Base-by-base conservation (phyloP, 495 filamentous ascomycete genomes). In the Annulohypoxylon nitens region DNA sequence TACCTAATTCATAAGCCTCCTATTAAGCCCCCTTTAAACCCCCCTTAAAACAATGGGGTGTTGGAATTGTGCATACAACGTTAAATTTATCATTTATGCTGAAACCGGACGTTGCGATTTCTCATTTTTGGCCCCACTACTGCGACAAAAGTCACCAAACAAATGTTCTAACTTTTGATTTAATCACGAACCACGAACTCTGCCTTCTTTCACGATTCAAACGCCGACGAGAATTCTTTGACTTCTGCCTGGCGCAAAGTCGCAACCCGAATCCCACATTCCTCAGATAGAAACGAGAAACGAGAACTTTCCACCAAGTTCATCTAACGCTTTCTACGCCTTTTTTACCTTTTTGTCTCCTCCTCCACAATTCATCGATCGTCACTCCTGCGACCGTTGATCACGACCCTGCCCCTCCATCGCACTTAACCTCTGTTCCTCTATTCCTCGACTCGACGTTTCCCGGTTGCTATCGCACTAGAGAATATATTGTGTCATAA, bases 191-290 rank as follows among this genome's bases (percentile, higher is more conserved):
- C 47, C 20, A 23, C 20, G 20, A 23, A 23, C 20, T 23, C 25
- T 54, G 14, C 43, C 37, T 47, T 45, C 54, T 45, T 62, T 62
- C 10, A 68, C 9, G 25, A 61, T 30, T 6, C 47, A 37, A 50
- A 41, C 36, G 14, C 11, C 23, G n/a, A 64, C 36, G 7, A 37
- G 4, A 61, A 57, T 41, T 25, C 23, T 26, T 36, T 39, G 59
- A 75, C 67, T 66, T 71, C 43, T 75, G 73, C 73, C 73, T 72
- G 73, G 73, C 47, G 73, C 73, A 72, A 65, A 75, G 72, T 75
- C 68, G 18, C 54, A 61, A 59, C 26, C 54, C 39, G 39, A 11
- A 43, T 14, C 39, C 39, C 39, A 2, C 53, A 30, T 55, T 47
- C 36, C 36, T 4, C 25, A 54, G 5, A 1, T 3, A 30, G 30